These are phyloP conservation scores for Plasmodium inui DNA, from an alignment of 169 alveolate species.

Conservation along the genomic window DNA sequence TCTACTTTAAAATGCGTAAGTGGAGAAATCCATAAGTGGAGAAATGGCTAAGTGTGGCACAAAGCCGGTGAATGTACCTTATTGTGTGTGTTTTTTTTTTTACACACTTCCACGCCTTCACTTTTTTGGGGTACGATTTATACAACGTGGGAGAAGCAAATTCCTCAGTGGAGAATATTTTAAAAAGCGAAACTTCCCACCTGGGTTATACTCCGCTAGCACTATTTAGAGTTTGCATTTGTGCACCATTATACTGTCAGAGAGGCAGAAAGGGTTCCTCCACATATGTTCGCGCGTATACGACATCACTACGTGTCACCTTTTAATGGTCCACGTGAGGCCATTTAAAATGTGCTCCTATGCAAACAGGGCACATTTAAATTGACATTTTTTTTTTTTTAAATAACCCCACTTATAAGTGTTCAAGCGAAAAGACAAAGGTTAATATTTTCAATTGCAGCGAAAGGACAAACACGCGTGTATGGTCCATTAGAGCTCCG, in stretches of 20 bases:
- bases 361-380: not conserved
- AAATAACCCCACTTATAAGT: not conserved
- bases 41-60: not conserved
- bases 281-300: not conserved
- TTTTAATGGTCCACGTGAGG: not conserved
- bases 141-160: not conserved
- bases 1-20: not conserved
- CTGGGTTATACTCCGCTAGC: not conserved
- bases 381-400: not conserved
- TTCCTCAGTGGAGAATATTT: not conserved
- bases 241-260: not conserved
- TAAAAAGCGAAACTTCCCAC: not conserved
- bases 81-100: not conserved
- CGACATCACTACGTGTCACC: not conserved
- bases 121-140: not conserved
- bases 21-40: no score
- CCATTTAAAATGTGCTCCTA: not conserved
- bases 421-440: not conserved
- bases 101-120: not conserved
- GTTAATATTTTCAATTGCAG: not conserved
- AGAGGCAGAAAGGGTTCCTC: not conserved
- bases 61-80: not conserved
- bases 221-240: not conserved
- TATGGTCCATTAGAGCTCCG: not conserved
- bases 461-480: not conserved